Base-by-base conservation (phyloP, 2,329 filamentous ascomycete species). In the Aspergillus bombycis region DNA sequence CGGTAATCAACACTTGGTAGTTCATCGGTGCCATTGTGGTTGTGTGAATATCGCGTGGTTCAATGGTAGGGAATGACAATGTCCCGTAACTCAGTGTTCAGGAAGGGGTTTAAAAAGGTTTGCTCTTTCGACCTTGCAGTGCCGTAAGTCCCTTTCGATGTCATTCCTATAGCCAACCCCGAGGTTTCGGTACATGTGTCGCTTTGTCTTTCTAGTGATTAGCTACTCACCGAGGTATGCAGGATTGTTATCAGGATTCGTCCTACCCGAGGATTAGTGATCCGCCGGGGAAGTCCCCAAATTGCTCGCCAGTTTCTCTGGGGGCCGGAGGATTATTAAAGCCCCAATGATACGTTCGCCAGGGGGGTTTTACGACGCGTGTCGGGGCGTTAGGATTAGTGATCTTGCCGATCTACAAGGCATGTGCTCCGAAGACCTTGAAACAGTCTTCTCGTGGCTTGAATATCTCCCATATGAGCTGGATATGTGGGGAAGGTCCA, bases 61-160 rank as follows among this genome's bases (percentile, higher is more conserved):
- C 3, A 7, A 41, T 19, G 38, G 8, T 41, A 41, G n/a, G 38
- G 16, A n/a, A 9, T 3, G 19, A 9, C 7, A 19, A n/a, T 41
- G 0, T 16, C 14, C 2, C 16, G 34, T 8, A 2, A 8, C 14
- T 7, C 0, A 16, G 34, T 7, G 0, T 5, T 16, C 14, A 36
- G 0, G 6, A 2, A 2, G 5, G 38, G 38, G 38, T 3, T 41
- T 41, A 41, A n/a, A 41, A 41, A 4, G 19, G 16, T 2, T 41
- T 16, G 8, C 16, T 19, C n/a, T 10, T n/a, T 41, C 38, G 19
- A 3, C 8, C 16, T 4, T n/a, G 7, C 7, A 10, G 9, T 36
- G 16, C 7, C 19, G 3, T n/a, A n/a, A 10, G 2, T 7, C 16
- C 16, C n/a, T 9, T 3, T 10, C 9, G 3, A 41, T 8, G 16